A percentile compares a stretch with the other conserved stretches of the same genome.
Evolutionary conservation across 257 asterid species (phyloP).

Genomic region (Oldenlandia corymbosa): DNA sequence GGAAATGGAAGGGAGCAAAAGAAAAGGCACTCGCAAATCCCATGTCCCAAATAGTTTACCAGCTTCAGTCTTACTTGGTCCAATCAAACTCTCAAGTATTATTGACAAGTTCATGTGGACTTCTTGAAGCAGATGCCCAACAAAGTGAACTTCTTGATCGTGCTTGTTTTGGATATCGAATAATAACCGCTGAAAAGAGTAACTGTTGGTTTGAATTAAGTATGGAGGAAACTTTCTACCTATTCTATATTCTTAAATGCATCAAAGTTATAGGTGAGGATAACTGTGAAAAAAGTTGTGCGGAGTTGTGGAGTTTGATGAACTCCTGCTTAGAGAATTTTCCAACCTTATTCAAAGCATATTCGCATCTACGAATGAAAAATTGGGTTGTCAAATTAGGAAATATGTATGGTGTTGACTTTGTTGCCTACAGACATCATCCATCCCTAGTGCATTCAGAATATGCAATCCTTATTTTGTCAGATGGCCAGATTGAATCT

Average conservation of each 20-base stretch:
- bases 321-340: slow-evolving; percentile 33
- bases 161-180: slow-evolving; percentile 61
- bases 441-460: slow-evolving; percentile 85
- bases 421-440: slow-evolving; percentile 78
- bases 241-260: slow-evolving; percentile 48
- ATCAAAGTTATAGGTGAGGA: slow-evolving; percentile 42
- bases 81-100: slow-evolving; percentile 47
- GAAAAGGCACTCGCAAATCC: slow-evolving; percentile 37
- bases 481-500: slow-evolving; percentile 20
- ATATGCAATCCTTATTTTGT: slow-evolving; percentile 57
- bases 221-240: slow-evolving; percentile 68
- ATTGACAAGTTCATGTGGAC: slow-evolving; percentile 43
- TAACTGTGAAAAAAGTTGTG: slow-evolving; percentile 21
- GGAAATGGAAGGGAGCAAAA: slow-evolving; percentile 51
- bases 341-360: slow-evolving; percentile 40
- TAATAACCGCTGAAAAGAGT: slow-evolving; percentile 42
- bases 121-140: slow-evolving; percentile 48
- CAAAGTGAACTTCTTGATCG: slow-evolving; percentile 54
- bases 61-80: slow-evolving; percentile 47
- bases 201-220: slow-evolving; percentile 65
- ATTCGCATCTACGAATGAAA: slow-evolving; percentile 70
- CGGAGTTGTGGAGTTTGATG: slow-evolving; percentile 50
- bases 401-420: slow-evolving; percentile 69
- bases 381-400: slow-evolving; percentile 79
- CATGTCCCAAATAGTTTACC: slow-evolving; percentile 36